Evolutionary conservation across 768 basidiomycete species (phyloP).

Genomic region (Leucocoprinus leucothites): DNA sequence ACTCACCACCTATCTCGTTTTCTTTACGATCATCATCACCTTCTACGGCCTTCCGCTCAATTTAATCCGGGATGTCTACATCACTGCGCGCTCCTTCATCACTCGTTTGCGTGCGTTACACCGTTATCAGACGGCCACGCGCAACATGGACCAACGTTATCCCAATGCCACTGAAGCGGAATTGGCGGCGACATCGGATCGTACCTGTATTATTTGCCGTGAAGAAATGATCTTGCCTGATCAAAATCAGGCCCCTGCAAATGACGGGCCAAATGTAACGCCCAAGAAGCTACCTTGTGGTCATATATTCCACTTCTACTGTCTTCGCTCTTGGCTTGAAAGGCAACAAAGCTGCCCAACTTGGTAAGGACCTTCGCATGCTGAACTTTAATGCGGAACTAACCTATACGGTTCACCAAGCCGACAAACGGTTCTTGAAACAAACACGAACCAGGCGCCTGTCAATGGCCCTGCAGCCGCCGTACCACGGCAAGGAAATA

Average conservation of each 20-base stretch:
- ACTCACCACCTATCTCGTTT: conserved; percentile 85
- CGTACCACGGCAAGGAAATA: conserved; percentile 30
- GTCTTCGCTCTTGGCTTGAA: conserved; percentile 95
- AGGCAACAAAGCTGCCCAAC: conserved; percentile 99
- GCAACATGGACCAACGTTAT: conserved; percentile 95
- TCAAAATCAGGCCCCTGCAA: conserved; percentile 25
- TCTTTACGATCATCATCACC: conserved; percentile 92
- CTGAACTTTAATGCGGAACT: conserved; percentile 9
- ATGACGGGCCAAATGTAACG: conserved; percentile 86
- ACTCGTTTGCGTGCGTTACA: conserved; percentile 83
- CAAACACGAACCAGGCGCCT: conserved; percentile 30
- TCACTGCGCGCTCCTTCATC: conserved; percentile 91
- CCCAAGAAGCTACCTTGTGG: conserved; percentile 97
- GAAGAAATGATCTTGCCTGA: conserved; percentile 79
- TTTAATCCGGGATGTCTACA: conserved; percentile 95
- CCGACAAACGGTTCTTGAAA: conserved; percentile 75
- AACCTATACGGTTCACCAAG: conserved; percentile 32
- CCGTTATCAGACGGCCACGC: conserved; percentile 90
- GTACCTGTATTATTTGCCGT: conserved; percentile 96
- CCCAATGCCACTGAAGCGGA: conserved; percentile 90
- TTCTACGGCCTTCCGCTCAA: conserved; percentile 95
- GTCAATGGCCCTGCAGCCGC: conserved; percentile 19
- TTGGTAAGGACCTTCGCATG: conserved; percentile 56
- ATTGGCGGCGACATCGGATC: conserved; percentile 75
- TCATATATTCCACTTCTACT: conserved; percentile 98